Base-by-base conservation (phyloP, 768 basidiomycete genomes). In the Amanita exitialis region DNA sequence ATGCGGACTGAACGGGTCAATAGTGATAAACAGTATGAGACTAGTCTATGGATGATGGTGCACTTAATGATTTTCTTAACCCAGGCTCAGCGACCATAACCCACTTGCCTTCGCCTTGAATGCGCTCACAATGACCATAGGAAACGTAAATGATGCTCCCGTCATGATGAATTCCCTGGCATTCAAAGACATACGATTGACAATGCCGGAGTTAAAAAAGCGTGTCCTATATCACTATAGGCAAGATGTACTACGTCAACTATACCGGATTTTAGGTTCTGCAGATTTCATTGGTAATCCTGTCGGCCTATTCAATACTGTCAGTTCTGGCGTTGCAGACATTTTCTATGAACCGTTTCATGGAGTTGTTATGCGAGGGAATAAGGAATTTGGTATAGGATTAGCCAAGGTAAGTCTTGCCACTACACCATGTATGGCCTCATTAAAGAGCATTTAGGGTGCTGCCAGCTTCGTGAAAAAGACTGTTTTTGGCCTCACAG, bases 341-440 rank as follows among this genome's bases (percentile, higher is more conserved):
- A 94, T 98, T 57, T 98, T 99, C 74, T 96, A 98, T 57, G 95
- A 97, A 65, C 96, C 96, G 1, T 96, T 94, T 73, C 86, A 93
- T 52, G 94, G 94, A 30, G 88, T 94, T 27, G 87, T 99, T 51
- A 88, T 95, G 79, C 92, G 92, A 59, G 95, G 95, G 2, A 95
- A 94, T 66, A 86, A 83, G 60, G 95, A 97, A 52, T 67, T 98
- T 23, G 96, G 94, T 3, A 83, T 92, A 53, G 91, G 94, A 18
- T 90, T 97, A 52, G 94, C 94, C 6, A 92, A 96, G 75, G 91
- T 90, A 56, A 55, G 52, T 48, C 35, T 3, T 41, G 20, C 37
- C 43, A 45, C 28, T 20, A 45, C 13, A 32, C 10, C 15, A 6
- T 15, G 44, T 8, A 32, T 52, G 18, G 39, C 44, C 30, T 21